Evolutionary conservation across 208 protist genomes (phyloP), one percentile per base, ranked within the genome.

Genomic region (Wallacemonas sp.): DNA sequence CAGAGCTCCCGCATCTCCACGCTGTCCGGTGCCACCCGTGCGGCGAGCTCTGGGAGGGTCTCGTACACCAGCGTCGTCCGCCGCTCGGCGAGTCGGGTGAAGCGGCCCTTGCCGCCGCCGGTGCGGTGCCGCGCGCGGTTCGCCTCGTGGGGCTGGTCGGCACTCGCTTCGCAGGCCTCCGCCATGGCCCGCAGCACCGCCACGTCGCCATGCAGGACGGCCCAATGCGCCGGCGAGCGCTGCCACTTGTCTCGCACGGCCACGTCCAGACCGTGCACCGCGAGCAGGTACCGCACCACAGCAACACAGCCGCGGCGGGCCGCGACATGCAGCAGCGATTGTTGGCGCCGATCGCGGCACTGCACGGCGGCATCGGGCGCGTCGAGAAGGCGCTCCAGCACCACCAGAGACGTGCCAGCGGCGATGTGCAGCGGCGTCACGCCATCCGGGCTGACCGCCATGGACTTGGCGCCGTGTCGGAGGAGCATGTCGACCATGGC

Each of bases 241-340:
- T 90, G 84, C 84, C 84, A 90, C 70, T 82, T 85, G 41, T 90
- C 84, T 7, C 84, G 68, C 12, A 72, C 66, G 26, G 70, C 46
- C 1, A 83, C 31, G 45, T 61, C 55, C 33, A 73, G 32, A 14
- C 46, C 26, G 57, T 84, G 76, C 11, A 18, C 55, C 26, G 14
- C 26, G 23, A 90, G 71, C 2, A 90, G 74, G 18, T 70, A 62
- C 0, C 65, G 49, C 42, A 76, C 70, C 18, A 55, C 45, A 5
- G 29, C 75, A 4, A 39, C 77, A 52, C 68, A 59, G 11, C 84
- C 84, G 29, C 26, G 54, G 0, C 84, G 70, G 4, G 80, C 79
- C 2, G 84, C 84, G 48, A 87, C 81, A 72, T 90, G 84, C 66
- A 90, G 65, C 20, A 90, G 36, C 1, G 84, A 86, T 61, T 90